Evolutionary conservation across 2,329 filamentous ascomycete species (phyloP), one percentile per base, ranked within the genome.

Genomic region (Trichoderma polysporum): DNA sequence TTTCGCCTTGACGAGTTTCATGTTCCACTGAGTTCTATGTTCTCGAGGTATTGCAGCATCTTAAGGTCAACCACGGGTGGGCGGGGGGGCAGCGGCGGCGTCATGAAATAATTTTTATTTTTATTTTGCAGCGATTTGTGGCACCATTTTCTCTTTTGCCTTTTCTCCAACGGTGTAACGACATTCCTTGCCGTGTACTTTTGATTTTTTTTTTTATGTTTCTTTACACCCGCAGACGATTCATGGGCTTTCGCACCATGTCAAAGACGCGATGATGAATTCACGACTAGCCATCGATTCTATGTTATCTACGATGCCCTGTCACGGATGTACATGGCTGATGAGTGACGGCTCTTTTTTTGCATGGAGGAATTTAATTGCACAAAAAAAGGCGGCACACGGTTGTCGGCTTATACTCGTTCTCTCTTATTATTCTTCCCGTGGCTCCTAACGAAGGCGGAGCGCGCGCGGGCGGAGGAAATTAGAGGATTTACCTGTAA

Each of bases 311-410:
- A 72, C 69, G 71, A 78, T 72, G 74, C 73, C 72, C 69, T 57
- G 73, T 75, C 74, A 78, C 71, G 77, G 75, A 77, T 76, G 74
- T 76, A 79, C 76, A 80, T 76, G 79, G 77, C 77, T 81, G 75
- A 82, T 78, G 79, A 81, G 77, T 79, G 75, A 81, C 76, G 77
- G 75, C 76, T 74, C 33, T 53, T 50, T 59, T 62, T 65, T 74
- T 80, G 77, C 79, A 79, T 76, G 75, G 76, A 76, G 76, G 70
- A 76, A 76, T 76, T 79, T 73, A 77, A 72, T 63, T 74, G 68
- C 66, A 68, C 75, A 74, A 45, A 70, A 76, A 76, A 57, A 75
- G 67, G 62, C 68, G 66, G 68, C 68, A 67, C 45, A 60, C 31
- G 66, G 64, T 67, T 70, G 70, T 53, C 47, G 69, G 59, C 60